phyloP scores from a whole-genome alignment of 306 rosid species.

The Chamaecrista fasciculata region DNA sequence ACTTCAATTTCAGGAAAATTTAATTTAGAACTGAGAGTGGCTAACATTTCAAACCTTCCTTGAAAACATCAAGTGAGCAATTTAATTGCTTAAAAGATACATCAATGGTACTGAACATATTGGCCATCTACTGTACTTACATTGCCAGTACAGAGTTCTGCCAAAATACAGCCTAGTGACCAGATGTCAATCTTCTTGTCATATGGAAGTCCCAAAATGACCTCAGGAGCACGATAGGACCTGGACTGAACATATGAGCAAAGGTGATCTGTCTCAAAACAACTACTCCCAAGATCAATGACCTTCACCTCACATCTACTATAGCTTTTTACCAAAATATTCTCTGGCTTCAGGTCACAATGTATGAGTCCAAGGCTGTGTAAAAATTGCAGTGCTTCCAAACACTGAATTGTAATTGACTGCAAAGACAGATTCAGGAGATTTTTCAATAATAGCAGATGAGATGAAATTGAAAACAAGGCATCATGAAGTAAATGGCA shows the following conservation, averaged over 20 bases:
- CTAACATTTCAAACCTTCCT: slow-evolving; percentile 5
- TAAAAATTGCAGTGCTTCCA: slow-evolving; percentile 88
- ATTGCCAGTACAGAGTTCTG: slow-evolving; percentile 97
- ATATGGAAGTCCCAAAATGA: slow-evolving; percentile 93
- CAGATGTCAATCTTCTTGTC: slow-evolving; percentile 96
- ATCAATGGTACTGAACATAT: neutral
- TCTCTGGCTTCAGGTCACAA: slow-evolving; percentile 98
- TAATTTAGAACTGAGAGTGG: neutral
- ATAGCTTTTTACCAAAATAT: slow-evolving; percentile 96
- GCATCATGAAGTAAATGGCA: slow-evolving; percentile 19
- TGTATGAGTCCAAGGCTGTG: slow-evolving; percentile 95
- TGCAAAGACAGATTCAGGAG: slow-evolving; percentile 41
- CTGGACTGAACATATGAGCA: slow-evolving; percentile 98
- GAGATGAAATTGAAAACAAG: slow-evolving; percentile 26
- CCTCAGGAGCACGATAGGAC: slow-evolving; percentile 99
- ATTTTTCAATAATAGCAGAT: slow-evolving; percentile 23
- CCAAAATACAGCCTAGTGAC: slow-evolving; percentile 99
- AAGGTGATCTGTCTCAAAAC: slow-evolving; percentile 98
- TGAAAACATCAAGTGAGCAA: neutral
- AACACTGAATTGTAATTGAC: slow-evolving; percentile 98
- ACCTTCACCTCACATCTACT: slow-evolving; percentile 99
- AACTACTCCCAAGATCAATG: slow-evolving; percentile 99
- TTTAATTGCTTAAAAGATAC: neutral
- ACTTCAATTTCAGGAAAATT: neutral
- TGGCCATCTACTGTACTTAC: slow-evolving; percentile 53